phyloP scores from a whole-genome alignment of 2,329 filamentous ascomycete genomes.

The Coniochaeta hoffmannii region DNA sequence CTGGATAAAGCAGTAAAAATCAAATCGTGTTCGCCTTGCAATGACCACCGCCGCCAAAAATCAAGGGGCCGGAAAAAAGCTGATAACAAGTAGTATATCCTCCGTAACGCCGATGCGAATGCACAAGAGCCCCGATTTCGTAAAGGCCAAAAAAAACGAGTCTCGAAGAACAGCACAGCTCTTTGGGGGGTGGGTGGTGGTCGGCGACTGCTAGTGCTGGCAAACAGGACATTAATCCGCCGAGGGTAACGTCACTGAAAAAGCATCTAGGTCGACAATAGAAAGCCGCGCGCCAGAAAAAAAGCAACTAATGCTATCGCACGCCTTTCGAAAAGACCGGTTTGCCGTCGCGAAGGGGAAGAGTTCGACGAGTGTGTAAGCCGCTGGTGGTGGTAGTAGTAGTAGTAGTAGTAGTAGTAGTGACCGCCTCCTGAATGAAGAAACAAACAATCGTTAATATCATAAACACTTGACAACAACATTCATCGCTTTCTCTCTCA shows the following conservation, averaged over 20 bases:
- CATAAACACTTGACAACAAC: background rate
- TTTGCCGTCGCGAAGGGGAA: background rate
- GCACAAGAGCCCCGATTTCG: background rate
- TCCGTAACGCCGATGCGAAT: background rate
- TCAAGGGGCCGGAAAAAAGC: background rate
- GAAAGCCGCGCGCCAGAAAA: background rate
- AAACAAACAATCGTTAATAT: constrained; percentile 1
- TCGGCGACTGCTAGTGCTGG: background rate
- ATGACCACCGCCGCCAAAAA: background rate
- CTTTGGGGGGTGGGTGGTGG: background rate
- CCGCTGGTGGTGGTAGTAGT: no score
- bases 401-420: no score
- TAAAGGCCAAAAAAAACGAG: background rate
- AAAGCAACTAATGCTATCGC: background rate
- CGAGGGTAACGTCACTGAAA: background rate
- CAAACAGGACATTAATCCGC: background rate
- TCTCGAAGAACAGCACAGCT: background rate
- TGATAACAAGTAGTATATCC: background rate
- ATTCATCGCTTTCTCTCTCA: no score
- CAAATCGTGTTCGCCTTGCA: background rate
- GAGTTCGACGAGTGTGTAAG: background rate
- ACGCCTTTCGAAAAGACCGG: background rate
- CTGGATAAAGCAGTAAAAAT: background rate
- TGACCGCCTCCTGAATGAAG: background rate
- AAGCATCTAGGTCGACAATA: background rate